phyloP scores from a whole-genome alignment of 176 grass and related monocot genomes.

The Ampelocalamus luodianensis region DNA sequence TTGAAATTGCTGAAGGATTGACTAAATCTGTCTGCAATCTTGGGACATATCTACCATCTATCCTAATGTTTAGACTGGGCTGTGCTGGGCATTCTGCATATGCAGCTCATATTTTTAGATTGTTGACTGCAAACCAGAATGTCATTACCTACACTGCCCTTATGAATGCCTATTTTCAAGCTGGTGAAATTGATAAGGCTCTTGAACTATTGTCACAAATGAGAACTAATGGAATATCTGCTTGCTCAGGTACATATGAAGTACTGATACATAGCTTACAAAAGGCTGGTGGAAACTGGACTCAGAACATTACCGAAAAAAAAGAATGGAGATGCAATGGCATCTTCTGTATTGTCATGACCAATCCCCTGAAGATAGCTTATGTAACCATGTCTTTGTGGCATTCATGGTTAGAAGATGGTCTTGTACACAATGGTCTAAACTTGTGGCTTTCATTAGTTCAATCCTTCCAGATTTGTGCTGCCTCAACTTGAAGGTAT shows the following conservation, averaged over 20 bases:
- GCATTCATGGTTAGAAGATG: constrained; percentile 48
- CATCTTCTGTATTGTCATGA: constrained; percentile 45
- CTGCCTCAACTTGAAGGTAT: constrained; percentile 30
- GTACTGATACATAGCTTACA: constrained; percentile 68
- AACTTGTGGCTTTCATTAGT: constrained; percentile 4
- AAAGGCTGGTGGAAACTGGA: constrained; percentile 54
- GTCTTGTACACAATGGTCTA: constrained; percentile 7
- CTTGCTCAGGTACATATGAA: constrained; percentile 61
- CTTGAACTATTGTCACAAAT: constrained; percentile 57
- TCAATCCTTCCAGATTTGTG: constrained; percentile 15
- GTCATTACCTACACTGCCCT: constrained; percentile 66
- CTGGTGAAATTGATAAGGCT: constrained; percentile 57
- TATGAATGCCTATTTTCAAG: constrained; percentile 68
- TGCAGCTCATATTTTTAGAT: constrained; percentile 58
- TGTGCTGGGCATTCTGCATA: constrained; percentile 59
- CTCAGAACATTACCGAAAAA: constrained; percentile 59
- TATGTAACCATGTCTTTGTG: constrained; percentile 69
- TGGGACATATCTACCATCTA: constrained; percentile 68
- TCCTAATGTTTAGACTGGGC: constrained; percentile 62
- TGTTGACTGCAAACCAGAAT: constrained; percentile 59
- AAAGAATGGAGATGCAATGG: constrained; percentile 65
- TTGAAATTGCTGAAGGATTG: constrained; percentile 67
- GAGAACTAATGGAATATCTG: constrained; percentile 50
- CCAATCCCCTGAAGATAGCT: constrained; percentile 53
- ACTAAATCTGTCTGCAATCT: constrained; percentile 53